Percentiles rank a stretch among this genome's conserved stretches.
Evolutionary conservation across 441 rosid species (phyloP).

Genomic region (Corymbia calophylla): DNA sequence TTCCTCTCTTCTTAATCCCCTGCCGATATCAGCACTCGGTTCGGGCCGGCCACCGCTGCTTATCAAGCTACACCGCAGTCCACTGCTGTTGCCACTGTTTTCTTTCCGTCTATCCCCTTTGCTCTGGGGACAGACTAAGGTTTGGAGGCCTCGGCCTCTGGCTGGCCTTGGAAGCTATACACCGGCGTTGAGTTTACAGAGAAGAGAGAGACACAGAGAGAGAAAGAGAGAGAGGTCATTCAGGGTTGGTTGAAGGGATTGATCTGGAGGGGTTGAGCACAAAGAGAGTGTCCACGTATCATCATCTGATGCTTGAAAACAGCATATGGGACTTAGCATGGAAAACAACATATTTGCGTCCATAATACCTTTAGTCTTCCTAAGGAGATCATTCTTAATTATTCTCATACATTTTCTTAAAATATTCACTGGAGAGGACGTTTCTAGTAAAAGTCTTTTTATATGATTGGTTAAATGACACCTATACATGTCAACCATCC

Average conservation of each 20-base stretch:
- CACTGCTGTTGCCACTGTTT: neutral
- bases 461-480: neutral
- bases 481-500: neutral
- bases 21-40: neutral
- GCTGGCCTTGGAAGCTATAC: neutral
- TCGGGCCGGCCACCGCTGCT: neutral
- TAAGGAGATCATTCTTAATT: neutral
- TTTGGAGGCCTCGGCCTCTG: neutral
- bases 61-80: neutral
- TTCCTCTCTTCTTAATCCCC: neutral
- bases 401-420: neutral
- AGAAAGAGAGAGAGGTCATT: neutral
- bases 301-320: neutral
- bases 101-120: neutral
- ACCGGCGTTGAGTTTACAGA: neutral
- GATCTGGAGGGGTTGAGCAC: neutral
- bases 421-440: neutral
- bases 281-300: neutral
- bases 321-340: neutral
- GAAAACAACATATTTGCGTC: neutral
- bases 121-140: neutral
- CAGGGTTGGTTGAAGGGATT: neutral
- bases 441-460: neutral
- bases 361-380: neutral
- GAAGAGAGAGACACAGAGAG: neutral